phyloP scores from a whole-genome alignment of 208 protist species.

The Acanthamoeba triangularis region DNA sequence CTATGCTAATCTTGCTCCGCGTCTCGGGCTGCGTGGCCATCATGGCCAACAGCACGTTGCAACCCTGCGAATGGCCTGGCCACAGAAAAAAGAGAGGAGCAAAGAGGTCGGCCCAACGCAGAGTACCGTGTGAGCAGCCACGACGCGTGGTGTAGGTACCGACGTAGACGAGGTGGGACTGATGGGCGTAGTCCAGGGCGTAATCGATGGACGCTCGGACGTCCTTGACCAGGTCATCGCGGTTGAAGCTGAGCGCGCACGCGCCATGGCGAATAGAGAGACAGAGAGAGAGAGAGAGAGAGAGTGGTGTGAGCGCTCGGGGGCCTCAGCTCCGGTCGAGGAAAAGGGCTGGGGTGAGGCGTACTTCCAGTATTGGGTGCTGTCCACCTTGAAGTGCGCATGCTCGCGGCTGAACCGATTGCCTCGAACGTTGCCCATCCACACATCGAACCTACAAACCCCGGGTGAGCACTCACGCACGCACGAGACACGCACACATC shows the following conservation, averaged over 20 bases:
- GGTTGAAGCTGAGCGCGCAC: slow-evolving; percentile 11
- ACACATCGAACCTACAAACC: slow-evolving; percentile 63
- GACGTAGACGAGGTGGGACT: neutral
- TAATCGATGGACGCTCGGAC: slow-evolving; percentile 31
- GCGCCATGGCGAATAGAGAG: no score
- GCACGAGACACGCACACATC: neutral
- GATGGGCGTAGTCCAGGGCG: neutral
- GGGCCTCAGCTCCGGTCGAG: neutral
- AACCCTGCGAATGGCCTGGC: slow-evolving; percentile 39
- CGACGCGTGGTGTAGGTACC: neutral
- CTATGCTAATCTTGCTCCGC: slow-evolving; percentile 40
- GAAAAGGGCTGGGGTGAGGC: no score
- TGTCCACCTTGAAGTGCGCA: slow-evolving; percentile 1
- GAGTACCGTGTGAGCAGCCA: neutral
- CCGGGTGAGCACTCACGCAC: neutral
- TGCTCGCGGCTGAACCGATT: slow-evolving; percentile 53
- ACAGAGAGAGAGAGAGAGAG: no score
- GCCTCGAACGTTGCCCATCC: slow-evolving; percentile 68
- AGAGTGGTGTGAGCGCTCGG: neutral
- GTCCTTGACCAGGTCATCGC: slow-evolving; percentile 42
- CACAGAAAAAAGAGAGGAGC: neutral
- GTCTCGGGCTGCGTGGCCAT: slow-evolving; percentile 5
- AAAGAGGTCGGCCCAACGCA: no score
- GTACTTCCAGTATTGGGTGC: slow-evolving; percentile 57
- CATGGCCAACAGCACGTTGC: neutral